A percentile compares a stretch with the other conserved stretches of the same genome.
Evolutionary conservation across 768 basidiomycete genomes (phyloP).

Genomic region (Mycena kentingensis): DNA sequence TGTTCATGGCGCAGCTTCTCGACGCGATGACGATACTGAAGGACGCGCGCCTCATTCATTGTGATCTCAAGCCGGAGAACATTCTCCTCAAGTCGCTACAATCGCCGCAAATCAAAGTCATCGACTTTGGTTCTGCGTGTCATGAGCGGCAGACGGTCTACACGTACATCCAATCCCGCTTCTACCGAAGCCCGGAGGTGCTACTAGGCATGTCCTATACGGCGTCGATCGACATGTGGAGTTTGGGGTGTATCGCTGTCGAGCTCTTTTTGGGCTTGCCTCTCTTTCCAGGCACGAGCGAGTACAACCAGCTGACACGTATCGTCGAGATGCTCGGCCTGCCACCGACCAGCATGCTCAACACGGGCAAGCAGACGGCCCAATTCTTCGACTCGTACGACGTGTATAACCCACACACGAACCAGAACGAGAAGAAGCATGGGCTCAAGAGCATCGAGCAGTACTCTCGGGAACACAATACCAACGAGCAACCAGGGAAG

Average conservation of each 20-base stretch:
- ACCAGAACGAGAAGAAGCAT: constrained; percentile 79
- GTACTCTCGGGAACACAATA: constrained; percentile 92
- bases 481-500: constrained; percentile 96
- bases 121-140: constrained; percentile 98
- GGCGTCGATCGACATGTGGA: constrained; percentile 99
- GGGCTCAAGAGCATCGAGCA: constrained; percentile 90
- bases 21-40: constrained; percentile 92
- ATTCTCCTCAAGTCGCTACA: constrained; percentile 97
- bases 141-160: constrained; percentile 99
- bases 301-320: constrained; percentile 96
- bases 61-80: constrained; percentile 98
- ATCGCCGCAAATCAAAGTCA: constrained; percentile 97
- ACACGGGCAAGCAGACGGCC: constrained; percentile 90
- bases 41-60: constrained; percentile 95
- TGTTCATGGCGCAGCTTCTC: constrained; percentile 94
- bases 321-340: constrained; percentile 98
- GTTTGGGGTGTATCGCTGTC: constrained; percentile 95
- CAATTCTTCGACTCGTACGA: constrained; percentile 90
- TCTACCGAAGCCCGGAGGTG: constrained; percentile 98
- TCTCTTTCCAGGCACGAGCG: constrained; percentile 97
- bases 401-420: constrained; percentile 62
- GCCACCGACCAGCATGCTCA: constrained; percentile 92
- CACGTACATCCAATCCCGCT: constrained; percentile 98
- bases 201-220: constrained; percentile 93
- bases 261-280: constrained; percentile 96